phyloP scores from a whole-genome alignment of 148 eudicot species.

The Polygonum maritimum region DNA sequence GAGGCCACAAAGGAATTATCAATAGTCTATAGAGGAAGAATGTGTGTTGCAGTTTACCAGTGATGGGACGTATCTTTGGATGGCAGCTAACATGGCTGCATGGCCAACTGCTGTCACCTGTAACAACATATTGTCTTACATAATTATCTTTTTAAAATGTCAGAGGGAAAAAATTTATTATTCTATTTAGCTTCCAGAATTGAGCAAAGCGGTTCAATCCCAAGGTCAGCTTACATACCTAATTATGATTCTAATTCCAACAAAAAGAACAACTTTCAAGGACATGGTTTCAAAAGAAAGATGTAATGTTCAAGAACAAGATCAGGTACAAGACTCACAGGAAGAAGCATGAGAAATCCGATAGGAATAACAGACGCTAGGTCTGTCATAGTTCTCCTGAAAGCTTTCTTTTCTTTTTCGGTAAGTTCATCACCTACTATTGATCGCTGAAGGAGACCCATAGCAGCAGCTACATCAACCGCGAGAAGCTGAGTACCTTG shows the following conservation, averaged over 20 bases:
- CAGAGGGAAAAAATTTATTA: not conserved
- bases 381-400: conserved; percentile 76
- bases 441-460: conserved; percentile 70
- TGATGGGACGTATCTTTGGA: conserved; percentile 84
- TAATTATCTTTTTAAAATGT: not conserved
- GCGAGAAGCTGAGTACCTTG: conserved; percentile 99
- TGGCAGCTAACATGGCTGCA: conserved; percentile 97
- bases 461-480: conserved; percentile 72
- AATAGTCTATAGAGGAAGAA: not conserved
- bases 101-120: conserved; percentile 99
- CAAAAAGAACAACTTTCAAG: not conserved
- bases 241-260: not conserved
- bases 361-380: conserved; percentile 92
- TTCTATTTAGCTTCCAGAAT: not conserved
- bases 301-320: not conserved
- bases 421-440: conserved; percentile 80
- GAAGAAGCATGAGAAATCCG: conserved; percentile 98
- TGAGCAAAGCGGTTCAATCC: not conserved
- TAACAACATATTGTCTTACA: conserved; percentile 3
- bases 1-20: not conserved
- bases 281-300: not conserved
- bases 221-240: not conserved
- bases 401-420: conserved; percentile 78
- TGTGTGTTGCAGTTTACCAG: conserved; percentile 29
- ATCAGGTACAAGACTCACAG: conserved; percentile 48